Evolutionary conservation across 805 yeast genomes (phyloP).

Genomic region (Candida fluviatilis): DNA sequence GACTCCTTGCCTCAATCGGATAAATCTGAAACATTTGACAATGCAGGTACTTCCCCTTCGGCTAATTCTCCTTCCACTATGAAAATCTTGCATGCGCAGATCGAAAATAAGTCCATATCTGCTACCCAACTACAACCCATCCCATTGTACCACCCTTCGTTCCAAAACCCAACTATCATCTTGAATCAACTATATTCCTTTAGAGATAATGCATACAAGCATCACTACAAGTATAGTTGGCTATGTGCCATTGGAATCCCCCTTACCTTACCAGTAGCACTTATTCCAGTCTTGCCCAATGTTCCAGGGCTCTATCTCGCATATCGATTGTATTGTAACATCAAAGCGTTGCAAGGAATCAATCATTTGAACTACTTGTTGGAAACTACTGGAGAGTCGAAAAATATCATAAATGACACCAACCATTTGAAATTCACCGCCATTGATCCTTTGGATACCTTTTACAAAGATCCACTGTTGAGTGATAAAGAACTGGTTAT

Average conservation of each 20-base stretch:
- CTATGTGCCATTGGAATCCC: conserved; percentile 63
- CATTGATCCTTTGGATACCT: conserved; percentile 12
- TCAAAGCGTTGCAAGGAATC: conserved; percentile 74
- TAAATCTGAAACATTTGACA: neutral
- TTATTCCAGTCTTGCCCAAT: conserved; percentile 85
- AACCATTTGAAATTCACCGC: conserved; percentile 19
- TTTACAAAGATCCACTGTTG: conserved; percentile 10
- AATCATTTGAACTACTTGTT: conserved; percentile 58
- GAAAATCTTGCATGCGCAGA: conserved; percentile 21
- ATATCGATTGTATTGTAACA: conserved; percentile 79
- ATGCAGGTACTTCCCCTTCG: conserved; percentile 3
- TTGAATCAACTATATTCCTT: conserved; percentile 39
- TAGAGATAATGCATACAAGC: conserved; percentile 39
- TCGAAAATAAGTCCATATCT: conserved; percentile 22
- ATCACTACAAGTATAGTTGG: conserved; percentile 55
- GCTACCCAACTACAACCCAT: conserved; percentile 32
- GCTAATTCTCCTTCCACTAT: conserved; percentile 4
- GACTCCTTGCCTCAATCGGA: neutral
- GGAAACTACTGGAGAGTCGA: conserved; percentile 16
- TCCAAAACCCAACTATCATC: conserved; percentile 28
- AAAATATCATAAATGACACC: conserved; percentile 11
- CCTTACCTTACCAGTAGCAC: conserved; percentile 70
- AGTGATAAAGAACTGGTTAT: conserved; percentile 32
- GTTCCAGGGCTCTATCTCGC: conserved; percentile 86
- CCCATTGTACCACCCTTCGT: conserved; percentile 36